Evolutionary conservation across 163 green algal genomes (phyloP), one percentile per base, ranked within the genome.

Genomic region (Chlamydomonas reinhardtii): DNA sequence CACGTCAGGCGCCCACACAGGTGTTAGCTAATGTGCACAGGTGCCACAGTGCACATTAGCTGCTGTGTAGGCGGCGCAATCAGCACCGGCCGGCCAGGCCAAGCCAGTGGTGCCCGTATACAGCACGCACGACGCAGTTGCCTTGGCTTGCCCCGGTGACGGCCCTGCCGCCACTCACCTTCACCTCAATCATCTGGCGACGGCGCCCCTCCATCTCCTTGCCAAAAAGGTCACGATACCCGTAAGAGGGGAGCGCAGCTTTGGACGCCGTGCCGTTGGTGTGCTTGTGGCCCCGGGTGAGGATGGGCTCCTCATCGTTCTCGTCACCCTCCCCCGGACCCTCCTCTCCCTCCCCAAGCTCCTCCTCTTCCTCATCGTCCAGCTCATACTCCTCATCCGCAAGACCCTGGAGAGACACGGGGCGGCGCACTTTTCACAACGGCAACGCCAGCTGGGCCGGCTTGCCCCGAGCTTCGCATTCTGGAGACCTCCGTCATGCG

Each of bases 351-450:
- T 89, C 59, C n/a, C 48, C 68, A 2, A 85, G 29, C 19, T 76
- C 88, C 61, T 88, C 72, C 4, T 88, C 82, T 35, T 89, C 76
- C 31, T 85, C 84, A 64, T 88, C 82, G 2, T 90, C 85, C 16
- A 92, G 25, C 16, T 88, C 84, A 65, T 90, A 87, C 61, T 92
- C 88, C 31, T 86, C 88, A 64, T 87, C 88, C 25, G 86, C 86
- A 29, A 92, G 66, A 6, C 88, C 88, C 88, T 92, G 79, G 8
- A 3, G 9, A 11, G 17, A 31, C 11, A 1, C 6, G 48, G 1
- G 48, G 12, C 48, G 48, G 48, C 48, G 48, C 11, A 56, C 11
- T 14, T 17, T 56, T 56, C 48, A 22, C 48, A 56, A 19, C 48
- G 48, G 48, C 19, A 56, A 56, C 48, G 48, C 48, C 48, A 56